Base-by-base conservation (phyloP, 495 filamentous ascomycete genomes). In the Podospora tetraspora region DNA sequence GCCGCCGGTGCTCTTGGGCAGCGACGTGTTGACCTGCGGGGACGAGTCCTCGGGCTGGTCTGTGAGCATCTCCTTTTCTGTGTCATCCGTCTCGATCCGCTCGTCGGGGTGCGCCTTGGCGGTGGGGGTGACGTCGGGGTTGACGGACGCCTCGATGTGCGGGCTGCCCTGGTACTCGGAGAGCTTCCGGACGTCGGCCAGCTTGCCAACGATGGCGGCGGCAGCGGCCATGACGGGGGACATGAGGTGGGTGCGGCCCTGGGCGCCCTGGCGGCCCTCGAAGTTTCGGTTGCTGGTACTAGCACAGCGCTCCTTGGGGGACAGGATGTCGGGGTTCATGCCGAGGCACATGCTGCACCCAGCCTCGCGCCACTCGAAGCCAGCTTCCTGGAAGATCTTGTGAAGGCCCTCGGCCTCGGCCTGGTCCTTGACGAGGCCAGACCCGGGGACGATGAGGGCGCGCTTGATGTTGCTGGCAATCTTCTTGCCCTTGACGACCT, bases 311-410 rank as follows among this genome's bases (percentile, higher is more conserved):
- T 99, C 95, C 75, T 89, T 86, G 59, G 95, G 95, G 2, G 92
- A 88, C n/a, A 98, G 86, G 72, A 99, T 97, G 79, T 99, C 95
- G 0, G 95, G 93, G 83, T 99, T 99, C 95, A 99, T 99, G 78
- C 95, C 95, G 30, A 99, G 86, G 73, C 95, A 99, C 95, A 99
- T 99, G 64, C 90, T 94, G 84, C 95, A 99, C 59, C 95, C 95
- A 67, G 95, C 95, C 84, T 99, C 95, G 68, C 95, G 86, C 94
- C 94, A 98, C 77, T 99, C 95, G 66, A 97, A 98, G 9, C 95
- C 95, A 63, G 95, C 92, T 58, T 96, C 92, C 22, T 81, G 76
- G 78, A 99, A 99, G 71, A 97, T 90, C 82, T 91, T 91, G 80
- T 98, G 92, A 1, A 99, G 88, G 63, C 94, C 93, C 78, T 99